Evolutionary conservation across 352 stramenopile genomes (phyloP).

Genomic region (Pythium myriotylum): DNA sequence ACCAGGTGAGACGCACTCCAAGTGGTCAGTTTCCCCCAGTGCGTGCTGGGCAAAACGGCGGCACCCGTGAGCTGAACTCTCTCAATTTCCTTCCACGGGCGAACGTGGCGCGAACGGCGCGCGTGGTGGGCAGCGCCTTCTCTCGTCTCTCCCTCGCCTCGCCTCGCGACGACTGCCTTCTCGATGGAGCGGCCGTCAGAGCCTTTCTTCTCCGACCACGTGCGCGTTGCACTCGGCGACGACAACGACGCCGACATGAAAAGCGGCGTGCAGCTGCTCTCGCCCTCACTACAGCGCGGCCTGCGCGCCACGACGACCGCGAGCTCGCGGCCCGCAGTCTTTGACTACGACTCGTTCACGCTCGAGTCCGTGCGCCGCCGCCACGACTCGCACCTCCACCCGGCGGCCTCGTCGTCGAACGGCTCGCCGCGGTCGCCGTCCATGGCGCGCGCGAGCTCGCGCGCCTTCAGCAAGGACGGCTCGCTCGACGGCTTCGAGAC

Average conservation of each 20-base stretch:
- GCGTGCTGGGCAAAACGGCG: neutral
- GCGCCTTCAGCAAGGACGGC: conserved; percentile 1
- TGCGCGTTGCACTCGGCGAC: neutral
- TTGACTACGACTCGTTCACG: conserved; percentile 55
- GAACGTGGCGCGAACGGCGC: conserved; percentile 5
- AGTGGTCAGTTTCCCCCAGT: neutral
- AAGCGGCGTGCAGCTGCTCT: conserved; percentile 27
- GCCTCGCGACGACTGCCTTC: neutral
- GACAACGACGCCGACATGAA: conserved; percentile 15
- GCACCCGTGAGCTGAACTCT: conserved; percentile 1
- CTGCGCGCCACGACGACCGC: conserved; percentile 10
- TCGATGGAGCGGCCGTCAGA: conserved; percentile 1
- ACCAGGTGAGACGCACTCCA: no score
- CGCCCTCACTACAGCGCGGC: conserved; percentile 21
- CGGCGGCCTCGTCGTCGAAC: conserved; percentile 12
- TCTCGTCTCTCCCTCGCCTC: neutral
- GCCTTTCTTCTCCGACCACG: neutral
- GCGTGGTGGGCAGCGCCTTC: no score
- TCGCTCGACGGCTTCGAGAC: conserved; percentile 21
- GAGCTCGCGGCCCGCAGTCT: neutral
- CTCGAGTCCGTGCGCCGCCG: conserved; percentile 39
- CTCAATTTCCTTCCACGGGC: conserved; percentile 11
- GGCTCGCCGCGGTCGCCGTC: conserved; percentile 19
- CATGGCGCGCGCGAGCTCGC: conserved; percentile 1
- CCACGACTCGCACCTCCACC: conserved; percentile 5